Evolutionary conservation across 2,329 filamentous ascomycete species (phyloP).

Genomic region (Tolypocladium amazonense): DNA sequence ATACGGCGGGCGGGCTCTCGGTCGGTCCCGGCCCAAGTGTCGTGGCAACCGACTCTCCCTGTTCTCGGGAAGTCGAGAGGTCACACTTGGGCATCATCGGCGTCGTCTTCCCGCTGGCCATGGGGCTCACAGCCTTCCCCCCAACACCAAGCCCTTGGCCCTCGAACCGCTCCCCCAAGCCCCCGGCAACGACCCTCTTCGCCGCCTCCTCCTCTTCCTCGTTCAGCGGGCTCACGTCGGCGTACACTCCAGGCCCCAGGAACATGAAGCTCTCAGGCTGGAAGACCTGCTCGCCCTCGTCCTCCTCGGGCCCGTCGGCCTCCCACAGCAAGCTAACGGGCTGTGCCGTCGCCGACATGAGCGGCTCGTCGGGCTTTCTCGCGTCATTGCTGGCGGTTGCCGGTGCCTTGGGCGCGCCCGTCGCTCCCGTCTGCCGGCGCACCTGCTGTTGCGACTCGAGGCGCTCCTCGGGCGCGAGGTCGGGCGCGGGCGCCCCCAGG

Average conservation of each 20-base stretch:
- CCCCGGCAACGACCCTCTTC: constrained; percentile 8
- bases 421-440: constrained; percentile 20
- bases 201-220: constrained; percentile 25
- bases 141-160: not conserved
- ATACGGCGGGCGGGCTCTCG: constrained; percentile 5
- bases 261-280: constrained; percentile 44
- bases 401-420: not conserved
- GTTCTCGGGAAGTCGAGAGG: not conserved
- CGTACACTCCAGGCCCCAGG: constrained; percentile 34
- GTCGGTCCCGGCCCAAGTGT: not conserved
- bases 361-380: constrained; percentile 6
- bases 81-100: constrained; percentile 13
- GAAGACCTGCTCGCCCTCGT: constrained; percentile 28
- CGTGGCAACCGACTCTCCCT: not conserved
- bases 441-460: constrained; percentile 41
- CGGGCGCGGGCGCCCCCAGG: constrained; percentile 22
- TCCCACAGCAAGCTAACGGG: constrained; percentile 22
- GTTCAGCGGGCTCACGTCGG: constrained; percentile 31
- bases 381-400: not conserved
- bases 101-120: constrained; percentile 17
- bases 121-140: constrained; percentile 16
- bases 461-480: constrained; percentile 39
- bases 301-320: constrained; percentile 19
- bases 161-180: constrained; percentile 9
- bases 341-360: constrained; percentile 21